Base-by-base conservation (phyloP, 495 filamentous ascomycete species). In the Letharia lupina region DNA sequence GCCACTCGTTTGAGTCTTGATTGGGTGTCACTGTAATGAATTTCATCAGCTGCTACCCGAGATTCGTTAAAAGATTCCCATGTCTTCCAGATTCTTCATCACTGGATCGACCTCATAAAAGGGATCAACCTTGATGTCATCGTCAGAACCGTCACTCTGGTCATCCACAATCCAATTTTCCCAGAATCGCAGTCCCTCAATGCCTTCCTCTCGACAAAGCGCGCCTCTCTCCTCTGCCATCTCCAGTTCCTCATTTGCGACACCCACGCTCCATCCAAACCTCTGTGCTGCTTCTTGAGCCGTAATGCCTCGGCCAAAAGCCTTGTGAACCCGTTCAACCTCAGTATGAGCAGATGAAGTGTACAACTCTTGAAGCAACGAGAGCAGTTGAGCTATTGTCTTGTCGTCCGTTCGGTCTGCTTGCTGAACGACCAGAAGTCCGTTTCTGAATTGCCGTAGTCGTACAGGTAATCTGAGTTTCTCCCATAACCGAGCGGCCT, bases 191-290 rank as follows among this genome's bases (percentile, higher is more conserved):
- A 91, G 73, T 2, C 91, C 91, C 73, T 94, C 91, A 41, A 93
- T 84, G 9, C 91, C 84, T 68, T 91, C 90, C 71, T 96, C 91
- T 64, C 91, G 84, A 73, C 91, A 94, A 33, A 96, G 75, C 16
- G 86, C 84, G 0, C 95, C 94, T 69, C 83, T 86, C 75, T 95
- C 90, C 74, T 91, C 92, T 9, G 94, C 94, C 94, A 98, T 97
- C 76, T 96, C 92, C 41, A 99, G 77, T 75, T 98, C 95, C 73
- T 98, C 95, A 62, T 85, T 86, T 6, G 94, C 95, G 31, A 99
- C 94, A n/a, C 95, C 95, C 20, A 99, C 89, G 74, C 94, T 98
- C 94, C 94, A 99, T 33, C 92, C 91, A 77, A 99, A 99, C 60
- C 83, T 82, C 76, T 96, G 91, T 1, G 94, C 94, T 0, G 84